Evolutionary conservation across 495 filamentous ascomycete genomes (phyloP).

Genomic region (Endocarpon pusillum): DNA sequence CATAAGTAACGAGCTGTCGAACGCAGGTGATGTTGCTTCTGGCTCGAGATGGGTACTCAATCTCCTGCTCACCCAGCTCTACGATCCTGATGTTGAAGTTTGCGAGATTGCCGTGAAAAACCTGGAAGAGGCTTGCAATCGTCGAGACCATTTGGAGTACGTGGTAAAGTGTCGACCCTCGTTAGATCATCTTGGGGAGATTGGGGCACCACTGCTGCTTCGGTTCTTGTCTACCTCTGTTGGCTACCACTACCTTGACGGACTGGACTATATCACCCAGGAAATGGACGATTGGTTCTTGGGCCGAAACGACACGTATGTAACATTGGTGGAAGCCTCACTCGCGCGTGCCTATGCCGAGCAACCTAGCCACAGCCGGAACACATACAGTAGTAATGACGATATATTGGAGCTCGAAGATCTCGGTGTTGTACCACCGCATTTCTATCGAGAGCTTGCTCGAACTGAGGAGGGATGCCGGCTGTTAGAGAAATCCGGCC

Average conservation of each 20-base stretch:
- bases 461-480: constrained; percentile 84
- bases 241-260: constrained; percentile 93
- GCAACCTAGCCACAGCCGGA: constrained; percentile 20
- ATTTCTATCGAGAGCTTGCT: constrained; percentile 92
- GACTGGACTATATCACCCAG: constrained; percentile 91
- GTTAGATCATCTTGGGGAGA: constrained; percentile 89
- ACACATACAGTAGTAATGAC: constrained; percentile 25
- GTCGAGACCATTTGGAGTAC: constrained; percentile 74
- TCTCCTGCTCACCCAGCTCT: constrained; percentile 87
- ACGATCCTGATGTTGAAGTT: constrained; percentile 91
- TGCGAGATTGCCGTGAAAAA: constrained; percentile 93
- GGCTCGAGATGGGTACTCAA: constrained; percentile 88
- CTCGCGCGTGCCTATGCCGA: constrained; percentile 76
- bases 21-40: constrained; percentile 13
- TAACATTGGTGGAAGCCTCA: constrained; percentile 85
- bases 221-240: constrained; percentile 90
- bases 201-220: constrained; percentile 82
- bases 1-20: constrained; percentile 10
- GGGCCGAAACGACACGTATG: constrained; percentile 88
- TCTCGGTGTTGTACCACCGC: constrained; percentile 64
- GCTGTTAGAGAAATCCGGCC: constrained; percentile 76
- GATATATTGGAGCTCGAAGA: constrained; percentile 41
- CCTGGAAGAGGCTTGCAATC: constrained; percentile 90
- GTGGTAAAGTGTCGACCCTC: constrained; percentile 94
- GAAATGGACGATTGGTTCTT: constrained; percentile 99